Evolutionary conservation across 2,329 filamentous ascomycete genomes (phyloP), one percentile per base, ranked within the genome.

Genomic region (Arthroderma sp.): DNA sequence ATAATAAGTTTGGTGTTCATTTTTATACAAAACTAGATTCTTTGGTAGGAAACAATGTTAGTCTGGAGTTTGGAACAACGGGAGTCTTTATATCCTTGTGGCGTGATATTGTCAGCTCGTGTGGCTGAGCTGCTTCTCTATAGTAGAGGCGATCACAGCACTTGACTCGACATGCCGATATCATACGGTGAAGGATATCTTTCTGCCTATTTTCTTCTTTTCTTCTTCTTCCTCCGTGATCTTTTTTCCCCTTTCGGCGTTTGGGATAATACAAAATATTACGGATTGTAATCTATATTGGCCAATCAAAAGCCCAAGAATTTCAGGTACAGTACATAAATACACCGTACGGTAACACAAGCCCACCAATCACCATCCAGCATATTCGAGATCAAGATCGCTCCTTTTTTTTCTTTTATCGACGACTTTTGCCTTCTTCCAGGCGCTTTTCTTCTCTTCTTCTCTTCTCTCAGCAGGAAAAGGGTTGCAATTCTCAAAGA

Each of bases 401-500:
- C 15, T 34, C 11, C 32, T 34, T 34, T 11, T 34, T 34, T 11
- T 34, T 2, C 11, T 34, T 34, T 34, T 34, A 34, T 34, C 11
- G 8, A 34, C 8, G 32, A 8, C 37, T 38, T 10, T 27, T 22
- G 10, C 15, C 22, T 38, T 44, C 31, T 9, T 15, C 6, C n/a
- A 32, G 15, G 5, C 34, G 30, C 29, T 43, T 36, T 28, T 29
- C 33, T 43, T 38, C 22, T 8, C 36, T 22, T 8, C 36, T 3
- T 8, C 36, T 15, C 15, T 22, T 8, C 8, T 10, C 7, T 10
- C 36, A 42, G 32, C 31, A 44, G 42, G 28, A 27, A 22, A 39
- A 60, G 10, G 30, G 29, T 33, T 8, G 6, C n/a, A 29, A 22
- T 22, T 6, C 6, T 27, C 6, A 10, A 11, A 27, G 39, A 29